Percentiles rank a stretch among this genome's conserved stretches.
phyloP scores from a whole-genome alignment of 352 stramenopile species.

The Pythium plurisporium region DNA sequence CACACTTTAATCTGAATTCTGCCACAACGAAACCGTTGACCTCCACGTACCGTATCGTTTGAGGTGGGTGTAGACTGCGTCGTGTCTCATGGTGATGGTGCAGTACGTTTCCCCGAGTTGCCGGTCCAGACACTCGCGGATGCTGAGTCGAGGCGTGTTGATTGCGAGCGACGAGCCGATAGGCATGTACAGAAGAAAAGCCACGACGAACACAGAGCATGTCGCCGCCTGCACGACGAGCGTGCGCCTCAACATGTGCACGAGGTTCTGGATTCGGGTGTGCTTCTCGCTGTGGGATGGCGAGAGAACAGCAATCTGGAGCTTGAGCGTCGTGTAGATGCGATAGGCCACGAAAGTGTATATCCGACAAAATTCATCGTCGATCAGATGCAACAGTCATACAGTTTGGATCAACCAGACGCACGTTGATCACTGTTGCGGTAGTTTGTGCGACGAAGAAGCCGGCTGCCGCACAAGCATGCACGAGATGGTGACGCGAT shows the following conservation, averaged over 20 bases:
- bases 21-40: no score
- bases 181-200: conserved; percentile 66
- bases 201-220: conserved; percentile 51
- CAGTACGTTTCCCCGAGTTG: conserved; percentile 60
- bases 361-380: neutral
- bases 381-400: neutral
- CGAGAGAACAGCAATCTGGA: conserved; percentile 14
- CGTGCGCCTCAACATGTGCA: conserved; percentile 19
- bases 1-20: no score
- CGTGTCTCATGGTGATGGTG: conserved; percentile 41
- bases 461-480: conserved; percentile 53
- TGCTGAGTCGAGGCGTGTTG: conserved; percentile 37
- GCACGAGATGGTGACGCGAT: conserved; percentile 36
- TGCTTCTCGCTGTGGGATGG: neutral
- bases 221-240: conserved; percentile 35
- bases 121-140: conserved; percentile 48
- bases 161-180: conserved; percentile 43
- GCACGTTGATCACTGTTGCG: conserved; percentile 54
- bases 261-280: neutral
- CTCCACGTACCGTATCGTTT: conserved; percentile 69
- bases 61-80: conserved; percentile 59
- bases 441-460: conserved; percentile 63
- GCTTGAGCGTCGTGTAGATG: neutral
- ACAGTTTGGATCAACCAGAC: neutral
- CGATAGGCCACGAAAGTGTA: conserved; percentile 31